Percentiles rank a stretch among this genome's conserved stretches.
Evolutionary conservation across 768 basidiomycete genomes (phyloP).

Genomic region (Termitomyces sp.): DNA sequence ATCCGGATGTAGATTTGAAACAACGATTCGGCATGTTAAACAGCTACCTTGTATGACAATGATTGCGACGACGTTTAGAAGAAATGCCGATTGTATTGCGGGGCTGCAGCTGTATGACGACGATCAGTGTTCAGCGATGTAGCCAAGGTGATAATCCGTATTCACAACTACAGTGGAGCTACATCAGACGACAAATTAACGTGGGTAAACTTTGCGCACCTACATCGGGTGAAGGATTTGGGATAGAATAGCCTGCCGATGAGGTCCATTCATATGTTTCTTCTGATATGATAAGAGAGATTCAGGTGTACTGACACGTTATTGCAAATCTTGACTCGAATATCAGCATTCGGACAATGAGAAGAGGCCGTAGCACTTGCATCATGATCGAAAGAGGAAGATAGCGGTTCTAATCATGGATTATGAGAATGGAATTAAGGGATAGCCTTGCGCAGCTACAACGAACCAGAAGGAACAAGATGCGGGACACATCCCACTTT

Average conservation of each 20-base stretch:
- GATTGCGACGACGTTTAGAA: conserved; percentile 23
- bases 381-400: conserved; percentile 21
- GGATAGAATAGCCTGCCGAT: conserved; percentile 20
- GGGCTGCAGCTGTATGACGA: conserved; percentile 21
- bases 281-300: neutral
- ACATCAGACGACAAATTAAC: neutral
- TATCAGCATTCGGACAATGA: neutral
- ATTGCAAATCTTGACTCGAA: conserved; percentile 13
- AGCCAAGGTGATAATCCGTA: conserved; percentile 2
- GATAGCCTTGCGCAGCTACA: neutral
- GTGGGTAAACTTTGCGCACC: conserved; percentile 1
- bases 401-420: conserved; percentile 28
- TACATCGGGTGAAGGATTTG: conserved; percentile 22
- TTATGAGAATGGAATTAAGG: neutral
- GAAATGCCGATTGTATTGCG: conserved; percentile 23
- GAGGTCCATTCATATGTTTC: neutral
- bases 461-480: conserved; percentile 34
- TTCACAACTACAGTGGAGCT: conserved; percentile 18
- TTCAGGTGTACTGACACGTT: conserved; percentile 13
- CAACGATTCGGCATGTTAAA: neutral
- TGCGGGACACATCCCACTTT: conserved; percentile 29
- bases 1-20: neutral
- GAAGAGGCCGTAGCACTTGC: conserved; percentile 10
- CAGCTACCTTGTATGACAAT: conserved; percentile 30
- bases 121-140: neutral